Conservation (phyloP, 75 land plant genomes). For the Ceratopteris richardii region DNA sequence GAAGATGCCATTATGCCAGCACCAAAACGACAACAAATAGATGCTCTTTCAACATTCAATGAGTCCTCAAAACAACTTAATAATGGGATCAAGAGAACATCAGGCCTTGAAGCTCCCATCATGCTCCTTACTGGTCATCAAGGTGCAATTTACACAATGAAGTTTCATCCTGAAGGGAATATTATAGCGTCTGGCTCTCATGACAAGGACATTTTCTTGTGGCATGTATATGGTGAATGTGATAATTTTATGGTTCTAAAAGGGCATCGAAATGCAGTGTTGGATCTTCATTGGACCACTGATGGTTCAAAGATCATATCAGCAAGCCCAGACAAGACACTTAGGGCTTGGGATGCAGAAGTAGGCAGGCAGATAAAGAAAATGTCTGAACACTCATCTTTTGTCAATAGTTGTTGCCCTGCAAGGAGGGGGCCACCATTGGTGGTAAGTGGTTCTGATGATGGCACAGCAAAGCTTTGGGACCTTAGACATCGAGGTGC, state of each 20-base stretch:
- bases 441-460: slow-evolving; percentile 94
- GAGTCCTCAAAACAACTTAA: slow-evolving; percentile 19
- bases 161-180: slow-evolving; percentile 85
- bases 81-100: slow-evolving; percentile 62
- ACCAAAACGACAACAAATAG: slow-evolving; percentile 24
- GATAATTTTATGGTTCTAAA: slow-evolving; percentile 92
- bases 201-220: slow-evolving; percentile 83
- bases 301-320: slow-evolving; percentile 85
- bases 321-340: slow-evolving; percentile 93
- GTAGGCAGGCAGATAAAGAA: slow-evolving; percentile 91
- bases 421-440: slow-evolving; percentile 87
- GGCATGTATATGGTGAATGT: slow-evolving; percentile 92
- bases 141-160: slow-evolving; percentile 81
- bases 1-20: slow-evolving; percentile 19
- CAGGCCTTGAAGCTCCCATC: slow-evolving; percentile 81
- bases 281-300: slow-evolving; percentile 87
- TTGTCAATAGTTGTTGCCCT: slow-evolving; percentile 88
- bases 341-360: slow-evolving; percentile 94
- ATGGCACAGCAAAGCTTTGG: slow-evolving; percentile 96
- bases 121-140: slow-evolving; percentile 95
- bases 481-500: slow-evolving; percentile 94
- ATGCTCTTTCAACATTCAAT: slow-evolving; percentile 9
- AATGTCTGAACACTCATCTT: slow-evolving; percentile 87
- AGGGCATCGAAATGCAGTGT: slow-evolving; percentile 90
- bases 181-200: slow-evolving; percentile 93